Evolutionary conservation across 345 rosid species (phyloP), one percentile per base, ranked within the genome.

Genomic region (Carallia brachiata): DNA sequence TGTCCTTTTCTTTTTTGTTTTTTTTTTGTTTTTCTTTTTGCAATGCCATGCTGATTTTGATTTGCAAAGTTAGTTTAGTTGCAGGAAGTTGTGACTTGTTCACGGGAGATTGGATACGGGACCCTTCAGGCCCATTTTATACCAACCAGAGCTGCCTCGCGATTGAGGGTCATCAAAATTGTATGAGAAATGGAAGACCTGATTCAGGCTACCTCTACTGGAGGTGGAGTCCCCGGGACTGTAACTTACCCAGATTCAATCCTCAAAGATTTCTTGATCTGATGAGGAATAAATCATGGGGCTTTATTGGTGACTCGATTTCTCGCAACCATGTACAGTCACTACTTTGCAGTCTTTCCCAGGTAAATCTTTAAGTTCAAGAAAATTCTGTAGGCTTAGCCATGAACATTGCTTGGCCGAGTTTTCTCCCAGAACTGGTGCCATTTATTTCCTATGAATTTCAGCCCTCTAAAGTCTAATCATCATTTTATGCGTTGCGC

Each of bases 241-340:
- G 80, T 54, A 57, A 69, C 60, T 39, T 77, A 32, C 70, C 80
- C 52, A 77, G 36, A 55, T 72, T 77, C 69, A 28, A 64, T 63
- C 73, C 76, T 0, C 1, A 53, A 6, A 77, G 60, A 39, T 72
- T 77, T 72, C 77, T 77, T 31, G 16, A 67, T 6, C 57, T 72
- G 30, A 77, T 77, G 80, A 68, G 70, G 70, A 58, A 63, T 23
- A 77, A 77, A 59, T 72, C 76, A 1, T 71, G 76, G 77, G 80
- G 66, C 5, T 77, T 77, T 12, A 77, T 77, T 31, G 80, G 80
- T n/a, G 80, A 77, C 63, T 77, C 80, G 15, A 77, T 77, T 23
- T 77, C 80, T 8, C 76, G 80, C 36, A 77, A 77, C 58, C 80
- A 77, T 63, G 77, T 77, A 7, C 80, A 77, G 69, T 77, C 80